Base-by-base conservation (phyloP, 257 asterid genomes). In the Scutellaria minor region DNA sequence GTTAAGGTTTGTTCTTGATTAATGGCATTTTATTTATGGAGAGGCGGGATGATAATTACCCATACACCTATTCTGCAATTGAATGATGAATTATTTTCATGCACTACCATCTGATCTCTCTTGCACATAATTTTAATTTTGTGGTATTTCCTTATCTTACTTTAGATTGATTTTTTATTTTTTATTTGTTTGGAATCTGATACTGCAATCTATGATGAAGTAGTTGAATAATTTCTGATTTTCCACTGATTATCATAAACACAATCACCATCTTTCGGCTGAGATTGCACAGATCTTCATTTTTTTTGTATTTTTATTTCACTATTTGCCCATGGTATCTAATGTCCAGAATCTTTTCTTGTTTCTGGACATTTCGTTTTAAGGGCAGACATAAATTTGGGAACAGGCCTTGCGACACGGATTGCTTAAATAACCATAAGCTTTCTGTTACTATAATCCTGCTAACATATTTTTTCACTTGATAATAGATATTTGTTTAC, bases 21-120 rank as follows among this genome's bases (percentile, higher is more conserved):
- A 2, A 31, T 31, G 37, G 0, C 4, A 31, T 31, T 31, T 31
- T 31, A 31, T 31, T 31, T 31, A 68, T 77, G 64, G 42, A 13
- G 74, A 48, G 90, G 68, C 44, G 69, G 87, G 89, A 83, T 77
- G 90, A 88, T 81, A 41, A 20, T 42, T 74, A 77, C 68, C 92
- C 90, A 83, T 63, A 86, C 85, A 82, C 71, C 72, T 78, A 50
- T 53, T 80, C 94, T 88, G 94, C 59, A 69, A 27, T 72, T 86
- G 75, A 71, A 82, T 89, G 91, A 91, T 91, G 90, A 89, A 68
- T 67, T 20, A 68, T 24, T 5, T 75, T 71, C 92, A 91, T 89
- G 90, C 96, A 87, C 92, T 85, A 88, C 96, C 97, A 91, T 89
- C 96, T 91, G 96, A 89, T 82, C 94, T 83, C 83, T 61, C 31